Evolutionary conservation across 768 basidiomycete genomes (phyloP).

Genomic region (Boletus vinaceobasis): DNA sequence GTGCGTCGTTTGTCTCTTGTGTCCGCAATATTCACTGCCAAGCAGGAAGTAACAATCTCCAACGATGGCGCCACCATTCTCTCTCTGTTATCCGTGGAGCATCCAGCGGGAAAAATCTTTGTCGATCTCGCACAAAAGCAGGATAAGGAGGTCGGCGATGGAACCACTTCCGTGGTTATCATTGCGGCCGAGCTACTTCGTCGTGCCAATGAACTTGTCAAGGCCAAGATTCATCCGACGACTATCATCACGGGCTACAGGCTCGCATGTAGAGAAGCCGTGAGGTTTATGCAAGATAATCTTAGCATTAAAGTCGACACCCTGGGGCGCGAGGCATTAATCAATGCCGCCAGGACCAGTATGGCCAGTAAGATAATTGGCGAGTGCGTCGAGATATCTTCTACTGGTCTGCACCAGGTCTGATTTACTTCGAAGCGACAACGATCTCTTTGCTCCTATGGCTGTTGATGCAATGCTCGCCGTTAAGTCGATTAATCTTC

Average conservation of each 20-base stretch:
- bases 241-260: slow-evolving; percentile 99
- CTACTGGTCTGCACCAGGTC: neutral
- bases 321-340: slow-evolving; percentile 85
- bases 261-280: slow-evolving; percentile 94
- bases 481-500: slow-evolving; percentile 88
- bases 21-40: slow-evolving; percentile 9
- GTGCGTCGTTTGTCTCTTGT: slow-evolving; percentile 23
- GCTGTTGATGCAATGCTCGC: slow-evolving; percentile 98
- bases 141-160: slow-evolving; percentile 99
- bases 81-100: slow-evolving; percentile 87
- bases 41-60: slow-evolving; percentile 96
- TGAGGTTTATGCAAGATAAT: slow-evolving; percentile 97
- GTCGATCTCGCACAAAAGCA: slow-evolving; percentile 99
- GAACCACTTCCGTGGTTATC: slow-evolving; percentile 97
- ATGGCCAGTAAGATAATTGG: slow-evolving; percentile 99
- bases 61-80: slow-evolving; percentile 99
- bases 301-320: slow-evolving; percentile 90
- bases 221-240: slow-evolving; percentile 97
- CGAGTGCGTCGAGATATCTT: slow-evolving; percentile 57
- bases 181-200: slow-evolving; percentile 96
- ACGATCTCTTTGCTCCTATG: slow-evolving; percentile 97
- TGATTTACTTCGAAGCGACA: slow-evolving; percentile 59
- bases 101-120: slow-evolving; percentile 95
- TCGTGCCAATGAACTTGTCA: slow-evolving; percentile 95
- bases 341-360: slow-evolving; percentile 96